Conservation (phyloP, 345 rosid species). For the Murraya paniculata region DNA sequence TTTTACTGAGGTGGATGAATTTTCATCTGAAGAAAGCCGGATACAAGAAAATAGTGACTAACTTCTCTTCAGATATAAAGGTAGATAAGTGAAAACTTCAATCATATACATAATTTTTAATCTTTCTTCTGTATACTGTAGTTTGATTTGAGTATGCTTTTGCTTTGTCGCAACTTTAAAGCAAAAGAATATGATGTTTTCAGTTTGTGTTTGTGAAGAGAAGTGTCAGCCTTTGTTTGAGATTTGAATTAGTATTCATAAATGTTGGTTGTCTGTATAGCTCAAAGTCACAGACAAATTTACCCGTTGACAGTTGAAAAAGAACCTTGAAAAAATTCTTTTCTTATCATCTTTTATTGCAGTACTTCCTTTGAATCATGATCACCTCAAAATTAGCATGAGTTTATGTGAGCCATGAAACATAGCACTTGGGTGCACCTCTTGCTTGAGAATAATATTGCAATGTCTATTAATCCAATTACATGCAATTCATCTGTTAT, state of each 20-base stretch:
- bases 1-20: constrained; percentile 96
- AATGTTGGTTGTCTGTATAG: neutral
- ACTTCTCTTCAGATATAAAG: constrained; percentile 97
- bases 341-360: neutral
- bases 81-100: constrained; percentile 25
- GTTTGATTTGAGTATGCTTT: neutral
- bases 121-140: neutral
- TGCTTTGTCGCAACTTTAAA: neutral
- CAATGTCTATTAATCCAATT: neutral
- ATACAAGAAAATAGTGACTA: constrained; percentile 75
- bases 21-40: constrained; percentile 79
- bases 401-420: too few relatives aligned
- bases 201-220: neutral
- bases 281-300: neutral
- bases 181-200: neutral
- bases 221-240: neutral
- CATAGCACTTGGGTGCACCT: neutral
- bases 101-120: neutral
- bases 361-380: neutral
- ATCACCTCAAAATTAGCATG: neutral
- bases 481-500: neutral
- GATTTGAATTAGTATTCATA: neutral
- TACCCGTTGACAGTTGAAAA: neutral
- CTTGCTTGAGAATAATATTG: neutral
- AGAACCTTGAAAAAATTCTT: neutral